A percentile compares a stretch with the other conserved stretches of the same genome.
Evolutionary conservation across 768 basidiomycete species (phyloP).

Genomic region (Suillus occidentalis): DNA sequence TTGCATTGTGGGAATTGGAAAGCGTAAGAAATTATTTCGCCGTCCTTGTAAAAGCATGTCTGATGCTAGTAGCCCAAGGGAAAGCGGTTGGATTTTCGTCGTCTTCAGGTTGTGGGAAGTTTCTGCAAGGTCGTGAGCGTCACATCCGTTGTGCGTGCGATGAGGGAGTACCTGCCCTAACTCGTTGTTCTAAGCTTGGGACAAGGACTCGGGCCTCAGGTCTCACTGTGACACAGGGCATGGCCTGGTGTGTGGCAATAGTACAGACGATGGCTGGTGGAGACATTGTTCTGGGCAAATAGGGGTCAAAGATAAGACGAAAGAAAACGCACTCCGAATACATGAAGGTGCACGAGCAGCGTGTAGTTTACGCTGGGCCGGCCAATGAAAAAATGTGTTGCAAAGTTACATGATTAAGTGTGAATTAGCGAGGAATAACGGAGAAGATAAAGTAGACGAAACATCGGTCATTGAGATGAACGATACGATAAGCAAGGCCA

Average conservation of each 20-base stretch:
- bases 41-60: background rate
- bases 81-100: background rate
- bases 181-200: background rate
- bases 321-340: background rate
- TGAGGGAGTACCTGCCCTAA: background rate
- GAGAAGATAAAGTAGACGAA: background rate
- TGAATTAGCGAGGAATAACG: background rate
- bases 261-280: background rate
- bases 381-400: background rate
- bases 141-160: background rate
- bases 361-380: background rate
- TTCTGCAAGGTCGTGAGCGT: background rate
- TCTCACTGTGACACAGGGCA: background rate
- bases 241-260: background rate
- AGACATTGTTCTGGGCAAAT: background rate
- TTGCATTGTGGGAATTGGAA: conserved; percentile 8
- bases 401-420: background rate
- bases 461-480: background rate
- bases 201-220: background rate
- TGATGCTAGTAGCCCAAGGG: background rate
- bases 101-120: background rate
- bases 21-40: background rate
- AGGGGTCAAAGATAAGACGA: background rate
- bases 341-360: background rate
- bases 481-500: background rate